Evolutionary conservation across 768 basidiomycete genomes (phyloP), one percentile per base, ranked within the genome.

Genomic region (Boletus patriciae): DNA sequence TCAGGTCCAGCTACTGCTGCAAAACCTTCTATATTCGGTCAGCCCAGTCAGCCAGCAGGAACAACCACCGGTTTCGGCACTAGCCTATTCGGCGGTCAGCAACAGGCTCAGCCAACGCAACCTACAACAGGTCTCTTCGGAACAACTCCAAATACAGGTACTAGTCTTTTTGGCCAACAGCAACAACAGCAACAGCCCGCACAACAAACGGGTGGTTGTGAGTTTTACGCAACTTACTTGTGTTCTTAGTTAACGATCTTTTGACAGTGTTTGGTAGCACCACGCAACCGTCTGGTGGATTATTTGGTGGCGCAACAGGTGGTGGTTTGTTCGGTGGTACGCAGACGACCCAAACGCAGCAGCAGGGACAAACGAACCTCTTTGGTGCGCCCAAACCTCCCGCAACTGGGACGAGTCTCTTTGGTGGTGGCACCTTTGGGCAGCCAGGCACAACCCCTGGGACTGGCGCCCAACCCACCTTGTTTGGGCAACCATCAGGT

Each of bases 401-500:
- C 25, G 59, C 72, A 4, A 59, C 70, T 6, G 73, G 71, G 13
- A 68, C 66, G 5, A 70, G 73, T 54, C 59, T 83, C 25, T 84
- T 85, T n/a, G 80, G 83, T 23, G 80, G 83, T 60, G 73, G 73
- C n/a, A 65, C 70, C 10, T 77, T 82, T 34, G 79, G 79, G 27
- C 80, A 83, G 59, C 66, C 75, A 46, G 60, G 59, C 53, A 65
- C 73, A 18, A 64, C 50, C 55, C 75, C 61, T 46, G 71, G 63
- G 27, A 59, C 66, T 45, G 66, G 70, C n/a, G n/a, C 57, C 18
- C 71, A 72, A 23, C 65, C 63, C 1, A 67, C 67, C 31, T 64
- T 86, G 15, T 88, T 88, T 56, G 85, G 85, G 29, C 77, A 73
- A 52, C 68, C 78, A 8, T 69, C 83, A 21, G 79, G 78, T 16